phyloP scores from a whole-genome alignment of 345 rosid genomes.

The Anacardium occidentale region DNA sequence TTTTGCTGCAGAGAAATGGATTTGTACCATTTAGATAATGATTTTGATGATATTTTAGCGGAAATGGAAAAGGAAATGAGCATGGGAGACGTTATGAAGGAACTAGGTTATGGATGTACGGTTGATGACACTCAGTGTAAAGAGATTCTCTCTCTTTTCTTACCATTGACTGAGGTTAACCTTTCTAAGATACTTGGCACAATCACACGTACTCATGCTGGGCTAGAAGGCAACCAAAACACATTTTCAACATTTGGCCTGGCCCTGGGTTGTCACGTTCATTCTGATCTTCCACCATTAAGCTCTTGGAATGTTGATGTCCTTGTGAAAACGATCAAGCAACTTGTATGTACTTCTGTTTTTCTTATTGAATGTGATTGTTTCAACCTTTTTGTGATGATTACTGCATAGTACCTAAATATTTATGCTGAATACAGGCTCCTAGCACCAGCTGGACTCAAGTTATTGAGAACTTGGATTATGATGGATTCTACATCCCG shows the following conservation, averaged over 20 bases:
- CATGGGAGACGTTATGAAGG: slow-evolving; percentile 77
- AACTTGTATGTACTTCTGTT: slow-evolving; percentile 51
- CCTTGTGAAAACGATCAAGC: slow-evolving; percentile 68
- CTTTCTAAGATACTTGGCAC: slow-evolving; percentile 67
- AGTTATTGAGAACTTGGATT: slow-evolving; percentile 38
- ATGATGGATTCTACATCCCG: slow-evolving; percentile 39
- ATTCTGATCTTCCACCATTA: slow-evolving; percentile 46
- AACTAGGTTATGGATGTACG: slow-evolving; percentile 87
- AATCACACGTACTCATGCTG: slow-evolving; percentile 47
- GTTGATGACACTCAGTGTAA: slow-evolving; percentile 63
- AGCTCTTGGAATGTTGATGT: slow-evolving; percentile 78
- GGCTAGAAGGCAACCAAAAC: slow-evolving; percentile 55
- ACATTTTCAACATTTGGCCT: slow-evolving; percentile 59
- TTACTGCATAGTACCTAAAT: slow-evolving; percentile 1
- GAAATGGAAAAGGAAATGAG: slow-evolving; percentile 82
- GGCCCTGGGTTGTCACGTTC: slow-evolving; percentile 63
- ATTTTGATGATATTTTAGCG: slow-evolving; percentile 76
- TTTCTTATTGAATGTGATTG: slow-evolving; percentile 11
- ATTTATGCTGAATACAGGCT: slow-evolving; percentile 27
- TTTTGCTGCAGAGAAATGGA: slow-evolving; percentile 47
- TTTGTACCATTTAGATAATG: slow-evolving; percentile 40
- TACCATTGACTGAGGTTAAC: slow-evolving; percentile 66
- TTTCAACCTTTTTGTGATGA: background rate
- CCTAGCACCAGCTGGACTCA: slow-evolving; percentile 33
- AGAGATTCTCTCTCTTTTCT: slow-evolving; percentile 67